Evolutionary conservation across 441 rosid species (phyloP).

Genomic region (Aleurites moluccanus): DNA sequence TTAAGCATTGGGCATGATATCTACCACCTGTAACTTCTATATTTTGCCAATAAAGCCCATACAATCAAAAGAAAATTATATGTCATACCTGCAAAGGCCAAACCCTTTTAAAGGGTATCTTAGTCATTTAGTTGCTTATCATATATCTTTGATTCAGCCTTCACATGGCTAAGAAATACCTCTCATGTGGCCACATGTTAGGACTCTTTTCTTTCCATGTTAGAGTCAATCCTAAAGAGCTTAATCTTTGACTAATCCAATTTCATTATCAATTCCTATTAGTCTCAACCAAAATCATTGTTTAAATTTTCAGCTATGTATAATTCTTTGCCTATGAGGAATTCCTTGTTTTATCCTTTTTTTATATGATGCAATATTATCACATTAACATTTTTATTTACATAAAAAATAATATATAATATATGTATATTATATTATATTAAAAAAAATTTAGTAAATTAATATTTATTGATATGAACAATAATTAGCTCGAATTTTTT

Average conservation of each 20-base stretch:
- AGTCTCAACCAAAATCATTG: background rate
- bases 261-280: constrained; percentile 10
- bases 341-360: too few species aligned
- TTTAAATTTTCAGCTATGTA: background rate
- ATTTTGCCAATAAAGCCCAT: constrained; percentile 19
- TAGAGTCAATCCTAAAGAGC: constrained; percentile 27
- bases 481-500: too few species aligned
- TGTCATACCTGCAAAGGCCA: constrained; percentile 12
- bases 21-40: constrained; percentile 20
- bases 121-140: constrained; percentile 15
- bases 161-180: constrained; percentile 53
- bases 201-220: constrained; percentile 29
- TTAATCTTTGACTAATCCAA: constrained; percentile 35
- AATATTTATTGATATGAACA: too few species aligned
- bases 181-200: constrained; percentile 56
- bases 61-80: background rate
- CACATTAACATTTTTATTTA: too few species aligned
- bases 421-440: too few species aligned
- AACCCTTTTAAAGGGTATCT: constrained; percentile 20
- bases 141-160: constrained; percentile 27
- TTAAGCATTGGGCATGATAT: constrained; percentile 33
- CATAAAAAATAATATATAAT: too few species aligned
- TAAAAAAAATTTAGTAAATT: too few species aligned
- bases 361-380: too few species aligned
- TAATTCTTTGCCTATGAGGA: too few species aligned